These are phyloP conservation scores for Sugiyamaella castrensis DNA, from an alignment of 1,139 yeast species.

Conservation along the genomic window DNA sequence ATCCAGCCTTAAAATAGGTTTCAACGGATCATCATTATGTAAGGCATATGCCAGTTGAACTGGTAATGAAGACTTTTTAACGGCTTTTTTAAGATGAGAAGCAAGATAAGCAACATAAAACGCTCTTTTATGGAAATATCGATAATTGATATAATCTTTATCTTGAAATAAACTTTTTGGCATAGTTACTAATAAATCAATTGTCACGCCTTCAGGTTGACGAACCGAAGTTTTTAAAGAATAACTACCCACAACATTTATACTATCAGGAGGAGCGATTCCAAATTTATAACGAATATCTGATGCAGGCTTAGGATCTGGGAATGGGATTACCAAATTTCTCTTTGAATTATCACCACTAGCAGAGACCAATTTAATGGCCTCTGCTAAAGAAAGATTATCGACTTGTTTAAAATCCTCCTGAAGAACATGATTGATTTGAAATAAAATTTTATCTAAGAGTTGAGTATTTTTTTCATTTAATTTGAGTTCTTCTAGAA, in stretches of 20 bases:
- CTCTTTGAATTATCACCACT: slow-evolving; percentile 43
- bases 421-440: slow-evolving; percentile 67
- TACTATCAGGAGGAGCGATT: slow-evolving; percentile 67
- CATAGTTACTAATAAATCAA: slow-evolving; percentile 82
- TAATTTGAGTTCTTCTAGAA: slow-evolving; percentile 71
- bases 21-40: slow-evolving; percentile 36
- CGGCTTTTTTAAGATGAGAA: slow-evolving; percentile 47
- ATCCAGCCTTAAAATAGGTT: slow-evolving; percentile 35
- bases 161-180: slow-evolving; percentile 70
- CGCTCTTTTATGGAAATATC: slow-evolving; percentile 86
- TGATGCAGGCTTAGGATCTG: slow-evolving; percentile 73
- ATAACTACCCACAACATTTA: slow-evolving; percentile 83
- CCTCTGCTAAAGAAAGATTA: slow-evolving; percentile 52
- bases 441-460: slow-evolving; percentile 75
- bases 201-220: slow-evolving; percentile 57
- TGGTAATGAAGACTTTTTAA: slow-evolving; percentile 38
- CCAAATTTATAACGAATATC: slow-evolving; percentile 67
- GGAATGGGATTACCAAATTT: slow-evolving; percentile 67
- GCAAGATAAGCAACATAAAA: slow-evolving; percentile 72
- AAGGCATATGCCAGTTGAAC: slow-evolving; percentile 55
- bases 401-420: slow-evolving; percentile 55
- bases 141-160: slow-evolving; percentile 85
- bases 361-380: slow-evolving; percentile 46
- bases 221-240: slow-evolving; percentile 79
- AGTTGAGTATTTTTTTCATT: slow-evolving; percentile 64